A percentile compares a stretch with the other conserved stretches of the same genome.
Evolutionary conservation across 108 stramenopile genomes (phyloP).

Genomic region (Cyclotella distinguenda): DNA sequence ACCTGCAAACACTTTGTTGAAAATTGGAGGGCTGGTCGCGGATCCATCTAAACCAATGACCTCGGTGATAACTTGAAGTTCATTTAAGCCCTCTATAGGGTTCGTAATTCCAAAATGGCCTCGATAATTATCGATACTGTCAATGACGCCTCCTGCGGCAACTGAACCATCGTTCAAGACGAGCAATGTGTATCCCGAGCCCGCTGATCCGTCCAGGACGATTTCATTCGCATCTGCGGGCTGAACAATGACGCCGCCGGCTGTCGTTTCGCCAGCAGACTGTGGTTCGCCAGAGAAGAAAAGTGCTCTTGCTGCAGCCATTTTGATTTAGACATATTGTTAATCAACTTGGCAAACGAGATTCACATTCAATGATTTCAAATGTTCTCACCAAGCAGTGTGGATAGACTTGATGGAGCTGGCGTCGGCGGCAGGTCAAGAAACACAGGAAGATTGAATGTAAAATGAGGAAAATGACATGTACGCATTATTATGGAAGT

Average conservation of each 20-base stretch:
- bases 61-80: slow-evolving; percentile 11
- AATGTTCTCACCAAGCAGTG: background rate
- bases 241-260: slow-evolving; percentile 1
- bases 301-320: slow-evolving; percentile 6
- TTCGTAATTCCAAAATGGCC: slow-evolving; percentile 22
- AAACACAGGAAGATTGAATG: too few relatives aligned
- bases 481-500: too few relatives aligned
- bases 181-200: slow-evolving; percentile 6
- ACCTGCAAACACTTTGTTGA: slow-evolving; percentile 15
- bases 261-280: background rate
- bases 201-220: slow-evolving; percentile 8
- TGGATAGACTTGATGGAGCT: background rate
- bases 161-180: slow-evolving; percentile 16
- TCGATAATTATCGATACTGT: slow-evolving; percentile 3
- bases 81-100: slow-evolving; percentile 9
- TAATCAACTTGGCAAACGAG: too few relatives aligned
- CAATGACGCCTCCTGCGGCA: background rate
- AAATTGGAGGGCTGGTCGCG: background rate
- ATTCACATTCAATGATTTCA: too few relatives aligned
- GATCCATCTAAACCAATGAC: slow-evolving; percentile 16
- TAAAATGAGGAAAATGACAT: too few relatives aligned
- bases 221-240: slow-evolving; percentile 13
- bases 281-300: slow-evolving; percentile 8
- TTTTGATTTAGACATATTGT: too few relatives aligned
- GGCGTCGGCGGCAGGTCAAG: background rate